Evolutionary conservation across 805 yeast genomes (phyloP).

Genomic region (Candida germanica): DNA sequence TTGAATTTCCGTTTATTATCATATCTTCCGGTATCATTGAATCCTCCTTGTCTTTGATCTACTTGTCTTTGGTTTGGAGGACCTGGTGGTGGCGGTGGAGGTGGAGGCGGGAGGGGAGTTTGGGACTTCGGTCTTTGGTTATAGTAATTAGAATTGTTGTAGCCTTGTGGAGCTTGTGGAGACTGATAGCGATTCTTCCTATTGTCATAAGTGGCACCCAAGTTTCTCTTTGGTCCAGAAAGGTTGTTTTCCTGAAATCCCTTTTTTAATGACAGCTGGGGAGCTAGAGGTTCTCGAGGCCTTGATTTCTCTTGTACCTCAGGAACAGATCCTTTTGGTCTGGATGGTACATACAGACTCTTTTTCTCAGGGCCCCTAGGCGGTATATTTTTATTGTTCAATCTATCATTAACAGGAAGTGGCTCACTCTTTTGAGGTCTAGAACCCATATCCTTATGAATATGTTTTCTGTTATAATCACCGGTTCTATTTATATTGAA

Average conservation of each 20-base stretch:
- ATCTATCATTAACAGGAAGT: too few relatives aligned
- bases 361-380: too few relatives aligned
- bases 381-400: too few relatives aligned
- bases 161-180: constrained; percentile 2
- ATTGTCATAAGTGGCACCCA: constrained; percentile 1
- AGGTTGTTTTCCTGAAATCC: constrained; percentile 1
- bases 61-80: constrained; percentile 11
- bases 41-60: too few relatives aligned
- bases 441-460: too few relatives aligned
- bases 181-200: constrained; percentile 1
- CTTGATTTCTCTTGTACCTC: background rate
- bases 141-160: constrained; percentile 2
- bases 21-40: constrained; percentile 10
- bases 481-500: too few relatives aligned
- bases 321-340: background rate
- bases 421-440: too few relatives aligned
- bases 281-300: constrained; percentile 6
- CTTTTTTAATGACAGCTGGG: constrained; percentile 8
- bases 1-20: constrained; percentile 26
- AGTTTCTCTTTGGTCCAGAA: constrained; percentile 4
- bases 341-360: background rate
- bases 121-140: too few relatives aligned
- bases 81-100: constrained; percentile 21
- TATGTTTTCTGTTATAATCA: too few relatives aligned
- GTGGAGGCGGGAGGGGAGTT: constrained; percentile 25